These are phyloP conservation scores for Toxoplasma gondii DNA, from an alignment of 169 alveolate species.

Conservation along the genomic window DNA sequence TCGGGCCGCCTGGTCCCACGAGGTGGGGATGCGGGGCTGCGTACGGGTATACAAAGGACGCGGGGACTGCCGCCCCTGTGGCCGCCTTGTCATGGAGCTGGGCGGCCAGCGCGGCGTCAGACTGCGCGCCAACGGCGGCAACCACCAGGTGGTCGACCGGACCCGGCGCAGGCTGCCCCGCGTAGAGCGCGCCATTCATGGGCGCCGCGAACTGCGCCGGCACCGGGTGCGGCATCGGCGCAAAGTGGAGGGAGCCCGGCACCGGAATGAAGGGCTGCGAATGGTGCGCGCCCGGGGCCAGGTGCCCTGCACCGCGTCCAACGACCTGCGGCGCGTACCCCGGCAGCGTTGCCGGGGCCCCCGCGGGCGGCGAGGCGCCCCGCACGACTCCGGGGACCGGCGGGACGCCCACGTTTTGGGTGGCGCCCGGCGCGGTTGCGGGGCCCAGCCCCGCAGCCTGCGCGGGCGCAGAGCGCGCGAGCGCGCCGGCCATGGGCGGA, in stretches of 20 bases:
- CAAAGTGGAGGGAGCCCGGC: neutral
- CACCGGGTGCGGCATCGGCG: constrained; percentile 8
- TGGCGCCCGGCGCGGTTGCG: constrained; percentile 2
- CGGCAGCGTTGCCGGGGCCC: neutral
- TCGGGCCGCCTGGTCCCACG: neutral
- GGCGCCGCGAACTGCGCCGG: neutral
- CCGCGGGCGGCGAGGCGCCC: neutral
- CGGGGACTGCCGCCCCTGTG: neutral
- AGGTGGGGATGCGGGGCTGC: neutral
- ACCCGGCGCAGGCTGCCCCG: neutral
- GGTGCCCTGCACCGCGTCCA: neutral
- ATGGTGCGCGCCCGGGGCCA: neutral
- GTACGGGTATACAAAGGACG: neutral
- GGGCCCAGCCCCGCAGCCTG: neutral
- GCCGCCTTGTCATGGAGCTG: neutral
- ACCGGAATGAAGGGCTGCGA: constrained; percentile 27
- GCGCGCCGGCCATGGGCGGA: neutral
- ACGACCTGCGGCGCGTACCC: neutral
- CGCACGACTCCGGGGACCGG: neutral
- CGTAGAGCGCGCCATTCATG: neutral
- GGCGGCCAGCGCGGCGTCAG: neutral
- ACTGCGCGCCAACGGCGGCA: neutral
- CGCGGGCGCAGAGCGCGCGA: neutral
- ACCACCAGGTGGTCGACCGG: constrained; percentile 12
- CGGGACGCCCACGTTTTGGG: neutral